Evolutionary conservation across 768 basidiomycete species (phyloP).

Genomic region (Amanita rubescens): DNA sequence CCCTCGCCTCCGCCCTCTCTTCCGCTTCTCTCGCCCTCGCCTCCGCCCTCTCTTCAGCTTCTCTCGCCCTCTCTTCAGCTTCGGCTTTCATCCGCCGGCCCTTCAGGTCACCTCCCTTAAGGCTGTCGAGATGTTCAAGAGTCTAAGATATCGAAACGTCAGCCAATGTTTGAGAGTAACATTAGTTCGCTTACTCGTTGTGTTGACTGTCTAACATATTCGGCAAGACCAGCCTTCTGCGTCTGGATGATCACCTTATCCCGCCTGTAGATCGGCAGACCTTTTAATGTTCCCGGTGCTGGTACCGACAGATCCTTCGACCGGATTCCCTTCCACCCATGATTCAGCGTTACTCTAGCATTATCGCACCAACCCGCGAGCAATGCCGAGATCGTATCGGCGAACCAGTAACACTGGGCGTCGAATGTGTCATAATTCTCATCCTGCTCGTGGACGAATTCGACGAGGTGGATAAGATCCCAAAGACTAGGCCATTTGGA

Average conservation of each 20-base stretch:
- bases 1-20: not conserved
- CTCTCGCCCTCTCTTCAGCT: too few species aligned
- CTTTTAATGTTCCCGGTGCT: not conserved
- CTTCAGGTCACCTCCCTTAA: not conserved
- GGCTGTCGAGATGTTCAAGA: not conserved
- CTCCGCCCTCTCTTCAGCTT: not conserved
- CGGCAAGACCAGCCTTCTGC: not conserved
- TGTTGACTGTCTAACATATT: not conserved
- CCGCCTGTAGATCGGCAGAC: not conserved
- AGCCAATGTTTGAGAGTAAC: not conserved
- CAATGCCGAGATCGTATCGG: not conserved
- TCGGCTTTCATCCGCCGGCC: not conserved
- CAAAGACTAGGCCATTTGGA: not conserved
- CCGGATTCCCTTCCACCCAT: not conserved
- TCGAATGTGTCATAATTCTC: not conserved
- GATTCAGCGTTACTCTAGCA: not conserved
- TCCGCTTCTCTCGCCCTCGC: not conserved
- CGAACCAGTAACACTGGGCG: conserved; percentile 5
- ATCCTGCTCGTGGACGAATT: not conserved
- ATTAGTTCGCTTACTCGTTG: not conserved
- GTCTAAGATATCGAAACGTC: not conserved
- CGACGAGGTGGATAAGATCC: not conserved
- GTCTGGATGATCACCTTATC: not conserved
- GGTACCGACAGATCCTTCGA: not conserved
- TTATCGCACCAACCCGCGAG: not conserved